Percentiles rank a stretch among this genome's conserved stretches.
These are phyloP conservation scores for Fusarium sp. DNA, from an alignment of 2,329 filamentous ascomycete genomes.

Conservation along the genomic window DNA sequence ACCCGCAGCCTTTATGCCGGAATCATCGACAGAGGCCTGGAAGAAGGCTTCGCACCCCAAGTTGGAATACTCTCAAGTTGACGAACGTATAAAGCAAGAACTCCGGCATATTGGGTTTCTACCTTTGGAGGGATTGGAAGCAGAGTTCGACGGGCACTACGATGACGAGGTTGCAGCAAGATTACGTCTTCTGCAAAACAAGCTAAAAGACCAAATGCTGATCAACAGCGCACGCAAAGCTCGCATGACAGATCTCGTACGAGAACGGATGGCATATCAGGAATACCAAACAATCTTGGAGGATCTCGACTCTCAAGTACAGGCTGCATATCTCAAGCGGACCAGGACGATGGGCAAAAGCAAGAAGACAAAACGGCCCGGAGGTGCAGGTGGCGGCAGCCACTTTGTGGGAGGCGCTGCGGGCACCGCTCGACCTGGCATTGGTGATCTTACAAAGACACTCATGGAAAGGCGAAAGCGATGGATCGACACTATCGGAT, in stretches of 20 bases:
- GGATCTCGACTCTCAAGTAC: slow-evolving; percentile 93
- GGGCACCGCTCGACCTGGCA: slow-evolving; percentile 77
- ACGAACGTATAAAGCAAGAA: slow-evolving; percentile 91
- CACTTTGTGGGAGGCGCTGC: slow-evolving; percentile 69
- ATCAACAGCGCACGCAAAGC: slow-evolving; percentile 92
- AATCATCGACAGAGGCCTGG: slow-evolving; percentile 80
- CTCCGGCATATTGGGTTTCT: slow-evolving; percentile 91
- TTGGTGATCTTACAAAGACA: slow-evolving; percentile 90
- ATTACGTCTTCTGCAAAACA: slow-evolving; percentile 83
- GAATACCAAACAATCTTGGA: slow-evolving; percentile 98
- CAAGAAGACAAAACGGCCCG: slow-evolving; percentile 86
- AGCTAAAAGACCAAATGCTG: slow-evolving; percentile 84
- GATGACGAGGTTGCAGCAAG: slow-evolving; percentile 96
- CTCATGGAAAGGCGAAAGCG: slow-evolving; percentile 90
- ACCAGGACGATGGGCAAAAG: slow-evolving; percentile 94
- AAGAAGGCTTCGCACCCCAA: slow-evolving; percentile 80
- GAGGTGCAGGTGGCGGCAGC: slow-evolving; percentile 78
- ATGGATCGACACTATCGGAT: slow-evolving; percentile 92
- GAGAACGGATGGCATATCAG: slow-evolving; percentile 94
- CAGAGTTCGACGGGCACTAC: slow-evolving; percentile 88
- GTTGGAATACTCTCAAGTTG: slow-evolving; percentile 85
- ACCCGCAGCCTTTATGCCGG: slow-evolving; percentile 82
- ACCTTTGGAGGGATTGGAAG: slow-evolving; percentile 69
- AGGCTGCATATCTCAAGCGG: slow-evolving; percentile 94
- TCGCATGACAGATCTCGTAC: slow-evolving; percentile 85